Evolutionary conservation across 129 eudicot species (phyloP).

Genomic region (Pittosporum tobira): DNA sequence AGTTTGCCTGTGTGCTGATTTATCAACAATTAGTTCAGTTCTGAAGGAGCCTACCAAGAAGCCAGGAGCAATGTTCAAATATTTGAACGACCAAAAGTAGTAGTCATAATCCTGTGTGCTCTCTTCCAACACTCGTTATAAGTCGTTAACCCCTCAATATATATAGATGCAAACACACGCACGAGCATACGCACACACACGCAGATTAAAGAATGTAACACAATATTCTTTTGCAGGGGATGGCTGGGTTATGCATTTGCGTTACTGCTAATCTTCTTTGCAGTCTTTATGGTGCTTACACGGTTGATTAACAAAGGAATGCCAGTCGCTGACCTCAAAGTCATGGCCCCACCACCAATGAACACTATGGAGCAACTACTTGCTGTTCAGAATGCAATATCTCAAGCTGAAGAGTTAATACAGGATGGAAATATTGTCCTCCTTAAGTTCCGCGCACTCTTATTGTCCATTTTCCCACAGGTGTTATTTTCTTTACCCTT

Average conservation of each 20-base stretch:
- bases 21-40: too few relatives aligned
- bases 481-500: constrained; percentile 20
- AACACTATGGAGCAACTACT: constrained; percentile 90
- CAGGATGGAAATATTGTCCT: constrained; percentile 82
- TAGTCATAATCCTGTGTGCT: too few relatives aligned
- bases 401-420: constrained; percentile 77
- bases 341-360: constrained; percentile 77
- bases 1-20: too few relatives aligned
- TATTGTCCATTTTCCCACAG: constrained; percentile 80
- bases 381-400: constrained; percentile 89
- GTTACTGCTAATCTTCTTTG: constrained; percentile 33
- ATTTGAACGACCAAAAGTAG: too few relatives aligned
- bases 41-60: too few relatives aligned
- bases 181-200: background rate
- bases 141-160: too few relatives aligned
- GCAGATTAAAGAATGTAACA: background rate
- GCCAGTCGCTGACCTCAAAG: constrained; percentile 53
- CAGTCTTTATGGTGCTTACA: constrained; percentile 51
- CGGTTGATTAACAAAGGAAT: constrained; percentile 35
- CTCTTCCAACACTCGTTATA: too few relatives aligned
- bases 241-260: constrained; percentile 68
- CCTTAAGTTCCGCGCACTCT: constrained; percentile 68
- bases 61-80: too few relatives aligned
- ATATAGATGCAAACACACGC: background rate
- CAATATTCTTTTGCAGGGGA: constrained; percentile 42